Evolutionary conservation across 768 basidiomycete species (phyloP).

Genomic region (Galerina sulciceps): DNA sequence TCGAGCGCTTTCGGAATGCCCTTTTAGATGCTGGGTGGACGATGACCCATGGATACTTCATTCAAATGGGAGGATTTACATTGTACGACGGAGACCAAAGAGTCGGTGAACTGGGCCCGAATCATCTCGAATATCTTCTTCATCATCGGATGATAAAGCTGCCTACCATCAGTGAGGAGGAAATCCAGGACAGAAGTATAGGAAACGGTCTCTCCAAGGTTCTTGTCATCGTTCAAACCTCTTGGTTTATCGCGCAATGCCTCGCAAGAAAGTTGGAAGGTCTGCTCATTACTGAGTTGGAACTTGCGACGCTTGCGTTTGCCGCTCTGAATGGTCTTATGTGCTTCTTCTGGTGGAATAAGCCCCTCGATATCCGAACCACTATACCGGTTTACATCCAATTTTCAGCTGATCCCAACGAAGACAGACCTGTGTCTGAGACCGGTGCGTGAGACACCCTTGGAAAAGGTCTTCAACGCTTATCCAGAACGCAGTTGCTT

Average conservation of each 20-base stretch:
- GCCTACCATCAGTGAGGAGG: not conserved
- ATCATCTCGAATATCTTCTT: too few relatives aligned
- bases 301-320: not conserved
- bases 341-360: slow-evolving; percentile 2
- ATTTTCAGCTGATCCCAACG: too few relatives aligned
- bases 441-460: too few relatives aligned
- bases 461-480: too few relatives aligned
- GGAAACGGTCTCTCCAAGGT: not conserved
- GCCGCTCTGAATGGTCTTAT: not conserved
- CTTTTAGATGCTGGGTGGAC: not conserved
- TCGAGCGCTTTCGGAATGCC: too few relatives aligned
- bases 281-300: not conserved
- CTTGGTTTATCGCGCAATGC: not conserved
- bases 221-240: not conserved
- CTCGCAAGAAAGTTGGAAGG: not conserved
- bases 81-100: not conserved
- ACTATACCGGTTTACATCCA: too few relatives aligned
- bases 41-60: not conserved
- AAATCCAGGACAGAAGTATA: slow-evolving; percentile 4
- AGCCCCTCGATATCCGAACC: not conserved
- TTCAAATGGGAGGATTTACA: not conserved
- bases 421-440: too few relatives aligned
- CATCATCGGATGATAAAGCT: not conserved
- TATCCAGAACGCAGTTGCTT: too few relatives aligned
- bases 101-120: too few relatives aligned